These are phyloP conservation scores for Mycosarcoma maydis DNA, from an alignment of 1,284 basidiomycete species.

Conservation along the genomic window DNA sequence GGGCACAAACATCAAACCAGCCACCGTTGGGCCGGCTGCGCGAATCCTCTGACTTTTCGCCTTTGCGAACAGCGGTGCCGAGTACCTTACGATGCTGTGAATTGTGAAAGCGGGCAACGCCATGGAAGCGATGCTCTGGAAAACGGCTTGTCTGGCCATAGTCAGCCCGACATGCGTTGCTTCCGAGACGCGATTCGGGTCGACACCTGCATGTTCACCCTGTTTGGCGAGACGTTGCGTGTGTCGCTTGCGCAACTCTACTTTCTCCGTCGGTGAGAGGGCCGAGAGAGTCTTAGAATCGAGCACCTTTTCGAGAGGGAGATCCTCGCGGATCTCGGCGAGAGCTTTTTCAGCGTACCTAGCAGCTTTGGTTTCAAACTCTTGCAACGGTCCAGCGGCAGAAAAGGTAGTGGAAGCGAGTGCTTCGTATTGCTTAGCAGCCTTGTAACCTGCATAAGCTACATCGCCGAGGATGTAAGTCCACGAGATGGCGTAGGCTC, in stretches of 20 bases:
- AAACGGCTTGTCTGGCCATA: constrained; percentile 56
- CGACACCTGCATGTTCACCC: constrained; percentile 33
- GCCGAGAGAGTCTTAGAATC: constrained; percentile 31
- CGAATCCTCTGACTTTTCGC: constrained; percentile 74
- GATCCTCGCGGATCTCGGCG: constrained; percentile 11
- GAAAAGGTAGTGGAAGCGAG: constrained; percentile 28
- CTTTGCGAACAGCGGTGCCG: constrained; percentile 78
- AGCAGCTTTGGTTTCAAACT: constrained; percentile 33
- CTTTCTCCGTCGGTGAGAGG: constrained; percentile 45
- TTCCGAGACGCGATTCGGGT: constrained; percentile 37
- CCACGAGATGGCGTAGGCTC: constrained; percentile 88
- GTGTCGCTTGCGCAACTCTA: constrained; percentile 47
- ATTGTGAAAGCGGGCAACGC: constrained; percentile 62
- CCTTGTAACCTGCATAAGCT: constrained; percentile 84
- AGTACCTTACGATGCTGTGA: constrained; percentile 70
- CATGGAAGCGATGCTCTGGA: constrained; percentile 64
- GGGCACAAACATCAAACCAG: constrained; percentile 71
- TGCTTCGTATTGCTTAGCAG: constrained; percentile 41
- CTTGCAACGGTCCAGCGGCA: constrained; percentile 12
- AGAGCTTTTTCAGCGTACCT: constrained; percentile 38
- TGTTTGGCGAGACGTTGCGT: constrained; percentile 27
- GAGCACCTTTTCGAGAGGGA: constrained; percentile 40
- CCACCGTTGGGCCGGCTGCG: constrained; percentile 82
- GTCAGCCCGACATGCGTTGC: constrained; percentile 47
- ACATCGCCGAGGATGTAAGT: constrained; percentile 79